Conservation (phyloP, 2,329 filamentous ascomycete genomes). For the Venturiaceae sp. region DNA sequence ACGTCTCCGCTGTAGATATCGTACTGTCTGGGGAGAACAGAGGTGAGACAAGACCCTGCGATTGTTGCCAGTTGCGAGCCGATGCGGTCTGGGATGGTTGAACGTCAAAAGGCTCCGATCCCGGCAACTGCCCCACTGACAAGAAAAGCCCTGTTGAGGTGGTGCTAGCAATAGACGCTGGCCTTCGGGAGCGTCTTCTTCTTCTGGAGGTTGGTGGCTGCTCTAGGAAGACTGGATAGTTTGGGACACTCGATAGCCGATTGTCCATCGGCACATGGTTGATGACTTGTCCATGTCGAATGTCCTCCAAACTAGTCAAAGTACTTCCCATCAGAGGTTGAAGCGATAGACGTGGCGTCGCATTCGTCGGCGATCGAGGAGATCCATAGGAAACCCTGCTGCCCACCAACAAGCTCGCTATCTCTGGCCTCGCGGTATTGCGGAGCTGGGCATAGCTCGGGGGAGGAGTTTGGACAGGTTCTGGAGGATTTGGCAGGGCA, state of each 20-base stretch:
- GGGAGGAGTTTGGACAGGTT: background rate
- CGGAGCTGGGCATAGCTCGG: background rate
- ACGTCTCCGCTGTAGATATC: background rate
- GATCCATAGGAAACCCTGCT: background rate
- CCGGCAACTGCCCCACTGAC: background rate
- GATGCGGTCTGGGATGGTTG: background rate
- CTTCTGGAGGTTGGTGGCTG: background rate
- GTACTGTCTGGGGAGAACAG: background rate
- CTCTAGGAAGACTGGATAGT: background rate
- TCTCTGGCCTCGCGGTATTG: background rate
- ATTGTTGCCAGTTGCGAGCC: background rate
- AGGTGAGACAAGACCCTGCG: background rate
- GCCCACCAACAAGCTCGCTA: background rate
- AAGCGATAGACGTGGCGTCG: background rate
- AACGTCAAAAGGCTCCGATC: slow-evolving; percentile 4
- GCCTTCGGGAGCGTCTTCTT: background rate
- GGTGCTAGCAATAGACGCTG: background rate
- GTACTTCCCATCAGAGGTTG: background rate
- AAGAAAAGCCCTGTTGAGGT: background rate
- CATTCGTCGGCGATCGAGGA: background rate
- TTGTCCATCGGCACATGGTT: background rate
- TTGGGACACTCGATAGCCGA: background rate
- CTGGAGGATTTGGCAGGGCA: background rate
- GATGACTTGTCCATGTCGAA: background rate
- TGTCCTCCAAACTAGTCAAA: background rate